Evolutionary conservation across 2,329 filamentous ascomycete species (phyloP), one percentile per base, ranked within the genome.

Genomic region (Apiospora rasikravindrae): DNA sequence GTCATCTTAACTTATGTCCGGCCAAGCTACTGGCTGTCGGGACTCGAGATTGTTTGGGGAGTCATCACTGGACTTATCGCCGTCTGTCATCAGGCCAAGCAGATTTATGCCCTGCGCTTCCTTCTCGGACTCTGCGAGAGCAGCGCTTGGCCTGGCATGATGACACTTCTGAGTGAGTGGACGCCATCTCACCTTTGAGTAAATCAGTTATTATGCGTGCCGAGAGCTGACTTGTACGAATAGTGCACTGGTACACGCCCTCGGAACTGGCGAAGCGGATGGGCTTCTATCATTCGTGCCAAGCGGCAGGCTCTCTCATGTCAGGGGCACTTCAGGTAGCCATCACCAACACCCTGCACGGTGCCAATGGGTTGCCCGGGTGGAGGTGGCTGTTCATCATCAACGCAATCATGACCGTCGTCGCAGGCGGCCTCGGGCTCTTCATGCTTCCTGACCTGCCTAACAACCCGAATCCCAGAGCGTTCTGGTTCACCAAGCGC

Each of bases 321-420:
- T 86, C 86, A 45, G 87, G 87, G 0, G 88, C 87, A 49, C 78
- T 89, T 0, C 86, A 88, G 75, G 84, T 86, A 7, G 87, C 86
- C 3, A 85, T 87, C 3, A 86, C 88, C 72, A 85, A 84, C 26
- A 87, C 87, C 24, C 80, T 89, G 0, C 86, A 87, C 24, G 86
- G 86, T 0, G 80, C 83, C 1, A 78, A 76, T 4, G 87, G 86
- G 0, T 81, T 88, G 75, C 80, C 85, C 0, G 87, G 87, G 0
- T 88, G 87, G 86, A 78, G 83, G 37, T 86, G 84, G 87, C 79
- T 89, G 0, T 90, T 89, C 69, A 84, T 90, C 33, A 88, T 90
- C 61, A 88, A 89, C 72, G 87, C 85, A 1, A 81, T 88, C 37
- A 89, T 89, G 78, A 88, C 86, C 1, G 81, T 89, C 2, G 84